Evolutionary conservation across 2,329 filamentous ascomycete species (phyloP).

Genomic region (Sporothrix phasma): DNA sequence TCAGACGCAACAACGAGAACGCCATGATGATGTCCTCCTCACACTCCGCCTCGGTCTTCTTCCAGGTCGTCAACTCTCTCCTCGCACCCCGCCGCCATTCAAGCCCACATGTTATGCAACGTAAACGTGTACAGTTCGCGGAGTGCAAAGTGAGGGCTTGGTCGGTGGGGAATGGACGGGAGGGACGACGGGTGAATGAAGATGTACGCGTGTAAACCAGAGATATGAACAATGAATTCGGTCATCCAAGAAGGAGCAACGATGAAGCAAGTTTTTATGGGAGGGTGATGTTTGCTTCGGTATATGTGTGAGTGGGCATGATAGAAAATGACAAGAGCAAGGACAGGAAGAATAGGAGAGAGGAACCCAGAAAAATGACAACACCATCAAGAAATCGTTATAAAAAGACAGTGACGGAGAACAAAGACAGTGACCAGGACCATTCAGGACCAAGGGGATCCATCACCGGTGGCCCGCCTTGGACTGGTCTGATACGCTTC

Average conservation of each 20-base stretch:
- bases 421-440: background rate
- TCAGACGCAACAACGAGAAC: background rate
- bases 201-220: background rate
- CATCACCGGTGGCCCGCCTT: slow-evolving; percentile 14
- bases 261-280: background rate
- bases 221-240: background rate
- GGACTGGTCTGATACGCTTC: slow-evolving; percentile 1
- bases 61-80: background rate
- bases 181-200: background rate
- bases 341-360: too few species aligned
- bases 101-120: background rate
- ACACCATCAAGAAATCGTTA: background rate
- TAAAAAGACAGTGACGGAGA: background rate
- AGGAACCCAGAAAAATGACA: too few species aligned
- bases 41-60: background rate
- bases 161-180: too few species aligned
- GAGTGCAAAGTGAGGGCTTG: background rate
- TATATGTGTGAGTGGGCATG: background rate
- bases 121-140: background rate
- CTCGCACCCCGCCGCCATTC: background rate
- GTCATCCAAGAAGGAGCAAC: background rate
- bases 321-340: background rate
- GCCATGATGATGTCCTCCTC: slow-evolving; percentile 3
- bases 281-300: background rate
- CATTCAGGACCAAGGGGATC: too few species aligned